Conservation (phyloP, 768 basidiomycete species). For the Kwoniella botswanensis region DNA sequence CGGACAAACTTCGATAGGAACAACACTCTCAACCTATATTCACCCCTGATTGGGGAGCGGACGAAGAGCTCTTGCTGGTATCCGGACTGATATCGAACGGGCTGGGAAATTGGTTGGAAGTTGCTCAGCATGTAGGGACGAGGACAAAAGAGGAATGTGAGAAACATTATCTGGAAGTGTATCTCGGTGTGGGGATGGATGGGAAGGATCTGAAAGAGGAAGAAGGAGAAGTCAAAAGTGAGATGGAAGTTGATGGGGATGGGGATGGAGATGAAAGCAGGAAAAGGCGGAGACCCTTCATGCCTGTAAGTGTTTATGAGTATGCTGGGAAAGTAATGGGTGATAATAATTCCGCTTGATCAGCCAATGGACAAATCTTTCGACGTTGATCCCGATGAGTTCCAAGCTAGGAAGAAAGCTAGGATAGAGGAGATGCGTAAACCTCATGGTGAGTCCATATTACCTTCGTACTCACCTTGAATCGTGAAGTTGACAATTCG, state of each 20-base stretch:
- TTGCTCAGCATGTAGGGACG: slow-evolving; percentile 89
- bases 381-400: slow-evolving; percentile 73
- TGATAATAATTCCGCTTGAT: too few species aligned
- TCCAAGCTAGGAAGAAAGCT: slow-evolving; percentile 85
- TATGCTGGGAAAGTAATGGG: too few species aligned
- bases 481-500: slow-evolving; percentile 49
- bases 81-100: slow-evolving; percentile 87
- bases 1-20: slow-evolving; percentile 65
- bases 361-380: slow-evolving; percentile 62
- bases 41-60: slow-evolving; percentile 93
- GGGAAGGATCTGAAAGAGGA: slow-evolving; percentile 21
- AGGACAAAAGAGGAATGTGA: slow-evolving; percentile 92
- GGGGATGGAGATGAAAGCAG: slow-evolving; percentile 15
- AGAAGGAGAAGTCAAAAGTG: slow-evolving; percentile 18
- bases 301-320: slow-evolving; percentile 46
- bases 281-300: slow-evolving; percentile 48
- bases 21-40: slow-evolving; percentile 97
- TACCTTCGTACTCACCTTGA: not conserved
- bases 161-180: slow-evolving; percentile 80
- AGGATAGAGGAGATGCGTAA: slow-evolving; percentile 77
- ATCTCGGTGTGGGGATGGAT: slow-evolving; percentile 70
- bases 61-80: slow-evolving; percentile 91
- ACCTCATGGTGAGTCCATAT: slow-evolving; percentile 52
- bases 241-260: slow-evolving; percentile 15
- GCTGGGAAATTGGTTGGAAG: slow-evolving; percentile 94